A percentile compares a stretch with the other conserved stretches of the same genome.
These are phyloP conservation scores for Pascua guehoae DNA, from an alignment of 1,284 basidiomycete species.

Conservation along the genomic window DNA sequence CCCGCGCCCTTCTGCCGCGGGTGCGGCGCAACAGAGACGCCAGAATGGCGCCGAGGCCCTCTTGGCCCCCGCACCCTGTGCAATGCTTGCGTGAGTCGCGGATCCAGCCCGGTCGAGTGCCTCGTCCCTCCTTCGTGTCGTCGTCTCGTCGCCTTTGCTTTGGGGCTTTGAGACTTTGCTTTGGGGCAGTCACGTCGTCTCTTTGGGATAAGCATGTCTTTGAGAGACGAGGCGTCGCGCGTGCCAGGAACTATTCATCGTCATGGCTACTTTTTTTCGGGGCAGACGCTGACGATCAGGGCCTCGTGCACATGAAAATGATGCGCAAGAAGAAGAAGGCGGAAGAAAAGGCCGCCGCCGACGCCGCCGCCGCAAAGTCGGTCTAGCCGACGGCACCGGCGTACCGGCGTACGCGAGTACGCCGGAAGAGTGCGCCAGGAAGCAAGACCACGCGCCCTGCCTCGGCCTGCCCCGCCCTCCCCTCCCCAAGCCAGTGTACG, in stretches of 20 bases:
- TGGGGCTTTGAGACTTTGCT: background rate
- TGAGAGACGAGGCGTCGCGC: too few relatives aligned
- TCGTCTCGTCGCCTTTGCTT: background rate
- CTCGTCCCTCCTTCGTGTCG: background rate
- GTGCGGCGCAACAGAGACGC: slow-evolving; percentile 48
- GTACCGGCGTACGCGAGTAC: too few relatives aligned
- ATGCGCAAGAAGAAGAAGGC: slow-evolving; percentile 40
- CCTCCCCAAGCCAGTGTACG: too few relatives aligned
- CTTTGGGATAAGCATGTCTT: too few relatives aligned
- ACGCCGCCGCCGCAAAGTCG: slow-evolving; percentile 5
- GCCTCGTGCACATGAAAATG: slow-evolving; percentile 46
- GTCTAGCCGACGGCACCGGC: too few relatives aligned
- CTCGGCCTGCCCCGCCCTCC: too few relatives aligned
- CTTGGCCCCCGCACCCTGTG: slow-evolving; percentile 48
- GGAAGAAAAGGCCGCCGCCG: slow-evolving; percentile 35
- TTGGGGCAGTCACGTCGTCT: too few relatives aligned
- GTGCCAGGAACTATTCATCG: too few relatives aligned
- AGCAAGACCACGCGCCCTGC: too few relatives aligned
- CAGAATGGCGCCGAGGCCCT: slow-evolving; percentile 49
- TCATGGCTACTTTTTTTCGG: too few relatives aligned
- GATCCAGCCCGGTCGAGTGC: too few relatives aligned
- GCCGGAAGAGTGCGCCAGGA: too few relatives aligned
- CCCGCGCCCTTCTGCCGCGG: slow-evolving; percentile 38
- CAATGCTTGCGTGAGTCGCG: slow-evolving; percentile 48
- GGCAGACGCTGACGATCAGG: slow-evolving; percentile 22